Evolutionary conservation across 306 rosid genomes (phyloP).

Genomic region (Oxytropis ochrocephala): DNA sequence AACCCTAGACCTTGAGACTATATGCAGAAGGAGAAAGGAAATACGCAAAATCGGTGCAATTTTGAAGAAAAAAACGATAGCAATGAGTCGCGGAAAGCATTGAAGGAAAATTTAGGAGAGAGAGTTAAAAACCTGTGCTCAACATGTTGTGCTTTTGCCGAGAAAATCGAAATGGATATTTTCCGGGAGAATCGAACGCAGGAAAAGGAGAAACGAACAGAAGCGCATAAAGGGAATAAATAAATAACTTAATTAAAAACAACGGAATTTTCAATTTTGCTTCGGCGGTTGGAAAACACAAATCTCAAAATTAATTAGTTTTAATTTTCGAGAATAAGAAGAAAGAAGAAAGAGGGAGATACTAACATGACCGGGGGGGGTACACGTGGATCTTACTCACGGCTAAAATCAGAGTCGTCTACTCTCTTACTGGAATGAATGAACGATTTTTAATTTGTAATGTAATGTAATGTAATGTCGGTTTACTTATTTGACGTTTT

Average conservation of each 20-base stretch:
- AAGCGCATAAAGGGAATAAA: background rate
- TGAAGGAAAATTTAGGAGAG: background rate
- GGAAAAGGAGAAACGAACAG: background rate
- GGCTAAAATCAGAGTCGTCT: background rate
- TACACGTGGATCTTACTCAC: background rate
- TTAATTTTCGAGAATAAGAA: background rate
- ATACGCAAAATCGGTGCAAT: background rate
- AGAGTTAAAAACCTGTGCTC: conserved; percentile 34
- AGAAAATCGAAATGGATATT: conserved; percentile 26
- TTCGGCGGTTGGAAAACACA: conserved; percentile 39
- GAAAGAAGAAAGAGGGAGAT: background rate
- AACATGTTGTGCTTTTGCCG: conserved; percentile 15
- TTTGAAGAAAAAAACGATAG: background rate
- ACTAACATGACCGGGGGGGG: background rate
- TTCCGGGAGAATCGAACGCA: conserved; percentile 35
- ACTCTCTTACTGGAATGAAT: background rate
- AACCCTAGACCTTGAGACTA: conserved; percentile 34
- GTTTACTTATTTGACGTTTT: background rate
- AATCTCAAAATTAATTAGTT: background rate
- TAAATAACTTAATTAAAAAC: conserved; percentile 3
- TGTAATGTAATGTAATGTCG: background rate
- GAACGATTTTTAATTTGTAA: no score
- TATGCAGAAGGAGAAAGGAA: background rate
- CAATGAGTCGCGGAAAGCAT: background rate
- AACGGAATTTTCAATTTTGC: conserved; percentile 34